phyloP scores from a whole-genome alignment of 2,329 filamentous ascomycete species.

The Alternaria tenuissima region DNA sequence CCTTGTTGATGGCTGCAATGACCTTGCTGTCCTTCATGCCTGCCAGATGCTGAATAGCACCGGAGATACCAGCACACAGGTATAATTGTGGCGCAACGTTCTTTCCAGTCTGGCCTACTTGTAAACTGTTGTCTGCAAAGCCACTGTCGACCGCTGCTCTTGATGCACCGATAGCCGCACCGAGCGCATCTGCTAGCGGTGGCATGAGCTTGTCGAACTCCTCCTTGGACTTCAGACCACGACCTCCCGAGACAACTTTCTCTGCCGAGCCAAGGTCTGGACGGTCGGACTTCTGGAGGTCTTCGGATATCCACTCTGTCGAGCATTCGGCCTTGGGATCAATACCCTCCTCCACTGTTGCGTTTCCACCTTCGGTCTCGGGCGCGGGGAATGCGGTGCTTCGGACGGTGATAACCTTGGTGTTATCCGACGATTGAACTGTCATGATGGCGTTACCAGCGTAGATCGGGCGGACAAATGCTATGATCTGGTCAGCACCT shows the following conservation, averaged over 20 bases:
- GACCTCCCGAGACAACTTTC: slow-evolving; percentile 90
- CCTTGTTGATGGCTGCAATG: slow-evolving; percentile 98
- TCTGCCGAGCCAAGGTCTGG: slow-evolving; percentile 91
- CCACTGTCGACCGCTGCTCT: slow-evolving; percentile 95
- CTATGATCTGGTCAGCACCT: slow-evolving; percentile 44
- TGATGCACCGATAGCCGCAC: slow-evolving; percentile 94
- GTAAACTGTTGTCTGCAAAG: slow-evolving; percentile 97
- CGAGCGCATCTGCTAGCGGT: slow-evolving; percentile 88
- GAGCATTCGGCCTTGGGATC: slow-evolving; percentile 79
- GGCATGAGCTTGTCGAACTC: slow-evolving; percentile 94
- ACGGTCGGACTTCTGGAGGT: slow-evolving; percentile 90
- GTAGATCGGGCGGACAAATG: slow-evolving; percentile 96
- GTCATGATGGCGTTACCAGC: slow-evolving; percentile 97
- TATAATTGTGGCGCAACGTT: slow-evolving; percentile 97
- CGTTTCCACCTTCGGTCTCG: slow-evolving; percentile 74
- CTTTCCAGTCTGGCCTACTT: slow-evolving; percentile 98
- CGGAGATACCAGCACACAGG: slow-evolving; percentile 93
- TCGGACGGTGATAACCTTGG: slow-evolving; percentile 91
- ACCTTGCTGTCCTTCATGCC: slow-evolving; percentile 99
- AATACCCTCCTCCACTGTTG: slow-evolving; percentile 78
- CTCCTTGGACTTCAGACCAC: slow-evolving; percentile 96
- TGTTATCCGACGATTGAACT: slow-evolving; percentile 84
- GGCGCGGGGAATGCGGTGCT: slow-evolving; percentile 89
- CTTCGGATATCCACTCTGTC: slow-evolving; percentile 92
- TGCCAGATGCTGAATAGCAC: slow-evolving; percentile 96